Conservation (phyloP, 73 alveolate species). For the Uronychia setigera region DNA sequence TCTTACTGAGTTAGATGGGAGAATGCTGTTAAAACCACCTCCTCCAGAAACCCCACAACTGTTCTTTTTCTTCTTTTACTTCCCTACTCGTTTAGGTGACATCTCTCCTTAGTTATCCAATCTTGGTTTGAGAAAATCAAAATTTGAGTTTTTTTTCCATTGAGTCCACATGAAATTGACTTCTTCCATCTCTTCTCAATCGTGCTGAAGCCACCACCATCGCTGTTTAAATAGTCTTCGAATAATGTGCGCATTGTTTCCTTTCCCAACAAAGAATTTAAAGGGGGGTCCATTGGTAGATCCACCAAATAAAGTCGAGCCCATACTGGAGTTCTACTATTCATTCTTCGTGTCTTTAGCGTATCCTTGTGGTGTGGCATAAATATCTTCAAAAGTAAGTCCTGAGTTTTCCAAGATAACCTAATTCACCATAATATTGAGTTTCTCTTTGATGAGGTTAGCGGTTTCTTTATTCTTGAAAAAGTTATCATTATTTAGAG, state of each 20-base stretch:
- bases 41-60: neutral
- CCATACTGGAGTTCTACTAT: neutral
- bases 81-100: constrained; percentile 30
- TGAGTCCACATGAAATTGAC: constrained; percentile 65
- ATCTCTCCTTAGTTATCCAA: constrained; percentile 4
- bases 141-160: constrained; percentile 42
- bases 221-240: constrained; percentile 39
- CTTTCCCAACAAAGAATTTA: constrained; percentile 46
- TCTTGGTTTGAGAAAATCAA: neutral
- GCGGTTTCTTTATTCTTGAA: constrained; percentile 23
- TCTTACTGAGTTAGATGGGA: neutral
- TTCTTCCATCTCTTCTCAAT: constrained; percentile 45
- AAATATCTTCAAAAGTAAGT: neutral
- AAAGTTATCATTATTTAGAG: neutral
- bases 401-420: neutral
- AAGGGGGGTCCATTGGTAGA: neutral
- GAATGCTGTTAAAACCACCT: neutral
- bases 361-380: neutral
- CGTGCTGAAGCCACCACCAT: constrained; percentile 61
- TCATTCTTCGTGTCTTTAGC: neutral
- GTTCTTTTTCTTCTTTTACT: constrained; percentile 7
- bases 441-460: constrained; percentile 44
- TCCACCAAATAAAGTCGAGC: neutral
- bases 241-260: constrained; percentile 41
- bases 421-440: neutral